A percentile compares a stretch with the other conserved stretches of the same genome.
Conservation (phyloP, 805 yeast genomes). For the Metschnikowia lachancei region DNA sequence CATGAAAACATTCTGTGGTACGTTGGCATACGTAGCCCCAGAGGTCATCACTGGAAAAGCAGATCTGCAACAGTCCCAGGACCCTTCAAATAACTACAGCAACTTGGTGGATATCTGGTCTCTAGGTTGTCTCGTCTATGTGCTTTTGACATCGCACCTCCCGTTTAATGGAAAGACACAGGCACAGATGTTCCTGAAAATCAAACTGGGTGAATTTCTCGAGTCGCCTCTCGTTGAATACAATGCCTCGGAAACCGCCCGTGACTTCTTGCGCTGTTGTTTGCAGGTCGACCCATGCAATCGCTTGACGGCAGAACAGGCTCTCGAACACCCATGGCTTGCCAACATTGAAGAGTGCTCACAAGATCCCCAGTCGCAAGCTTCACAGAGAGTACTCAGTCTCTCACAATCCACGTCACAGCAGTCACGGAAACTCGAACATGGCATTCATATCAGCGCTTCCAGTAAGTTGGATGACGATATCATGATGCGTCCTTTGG, state of each 20-base stretch:
- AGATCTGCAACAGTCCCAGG: slow-evolving; percentile 33
- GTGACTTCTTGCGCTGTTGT: slow-evolving; percentile 66
- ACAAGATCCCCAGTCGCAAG: slow-evolving; percentile 3
- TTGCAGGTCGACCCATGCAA: slow-evolving; percentile 73
- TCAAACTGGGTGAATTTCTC: slow-evolving; percentile 75
- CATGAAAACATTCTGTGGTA: slow-evolving; percentile 96
- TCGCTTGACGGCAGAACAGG: slow-evolving; percentile 72
- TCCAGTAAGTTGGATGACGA: slow-evolving; percentile 42
- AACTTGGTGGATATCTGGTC: slow-evolving; percentile 97
- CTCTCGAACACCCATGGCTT: slow-evolving; percentile 85
- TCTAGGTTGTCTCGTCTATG: slow-evolving; percentile 90
- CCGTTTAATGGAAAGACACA: slow-evolving; percentile 95
- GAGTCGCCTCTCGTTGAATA: slow-evolving; percentile 68
- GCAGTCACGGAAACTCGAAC: slow-evolving; percentile 48
- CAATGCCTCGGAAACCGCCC: slow-evolving; percentile 63
- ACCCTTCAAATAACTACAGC: slow-evolving; percentile 54
- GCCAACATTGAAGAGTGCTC: slow-evolving; percentile 28
- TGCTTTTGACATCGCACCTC: slow-evolving; percentile 84
- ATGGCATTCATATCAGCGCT: slow-evolving; percentile 34
- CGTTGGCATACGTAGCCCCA: slow-evolving; percentile 95
- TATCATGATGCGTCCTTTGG: slow-evolving; percentile 44
- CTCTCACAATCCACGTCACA: slow-evolving; percentile 71
- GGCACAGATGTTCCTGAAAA: slow-evolving; percentile 74
- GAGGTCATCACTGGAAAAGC: slow-evolving; percentile 70
- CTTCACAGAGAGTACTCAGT: slow-evolving; percentile 46